A percentile compares a stretch with the other conserved stretches of the same genome.
Conservation (phyloP, 139 green algal species). For the Edaphochlamys debaryana region DNA sequence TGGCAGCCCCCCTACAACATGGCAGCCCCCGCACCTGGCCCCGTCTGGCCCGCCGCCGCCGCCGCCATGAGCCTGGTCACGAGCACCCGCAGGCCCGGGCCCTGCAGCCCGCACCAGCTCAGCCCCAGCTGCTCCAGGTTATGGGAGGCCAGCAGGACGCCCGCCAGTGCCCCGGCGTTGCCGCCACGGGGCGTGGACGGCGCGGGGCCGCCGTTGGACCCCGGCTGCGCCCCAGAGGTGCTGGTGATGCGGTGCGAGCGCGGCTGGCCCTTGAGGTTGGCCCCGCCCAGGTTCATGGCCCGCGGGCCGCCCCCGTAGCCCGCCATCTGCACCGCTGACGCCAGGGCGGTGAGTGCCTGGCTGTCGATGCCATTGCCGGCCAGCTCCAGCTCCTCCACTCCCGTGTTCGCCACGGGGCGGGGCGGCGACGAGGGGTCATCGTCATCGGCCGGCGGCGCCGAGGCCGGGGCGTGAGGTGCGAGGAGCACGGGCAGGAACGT, state of each 20-base stretch:
- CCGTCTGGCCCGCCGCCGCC: not conserved
- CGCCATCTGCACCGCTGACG: not conserved
- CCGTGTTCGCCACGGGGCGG: not conserved
- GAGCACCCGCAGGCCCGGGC: slow-evolving; percentile 6
- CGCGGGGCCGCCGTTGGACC: not conserved
- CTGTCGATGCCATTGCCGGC: not conserved
- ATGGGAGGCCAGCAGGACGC: not conserved
- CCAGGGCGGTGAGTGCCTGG: slow-evolving; percentile 17
- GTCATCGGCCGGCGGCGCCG: not conserved
- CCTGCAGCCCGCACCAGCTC: slow-evolving; percentile 12
- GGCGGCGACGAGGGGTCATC: not conserved
- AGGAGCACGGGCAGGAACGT: slow-evolving; percentile 5
- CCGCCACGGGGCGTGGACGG: not conserved
- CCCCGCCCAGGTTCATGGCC: slow-evolving; percentile 9
- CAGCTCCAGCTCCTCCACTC: slow-evolving; percentile 28
- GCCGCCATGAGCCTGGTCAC: not conserved
- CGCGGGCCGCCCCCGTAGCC: slow-evolving; percentile 18
- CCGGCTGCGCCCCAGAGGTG: too few species aligned
- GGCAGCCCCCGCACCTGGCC: not conserved
- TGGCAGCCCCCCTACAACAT: too few species aligned
- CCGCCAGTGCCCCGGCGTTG: not conserved
- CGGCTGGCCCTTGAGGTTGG: too few species aligned
- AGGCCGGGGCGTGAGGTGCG: not conserved
- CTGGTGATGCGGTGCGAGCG: too few species aligned
- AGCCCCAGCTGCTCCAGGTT: slow-evolving; percentile 17